Base-by-base conservation (phyloP, 129 eudicot genomes). In the Flaveria bidentis region DNA sequence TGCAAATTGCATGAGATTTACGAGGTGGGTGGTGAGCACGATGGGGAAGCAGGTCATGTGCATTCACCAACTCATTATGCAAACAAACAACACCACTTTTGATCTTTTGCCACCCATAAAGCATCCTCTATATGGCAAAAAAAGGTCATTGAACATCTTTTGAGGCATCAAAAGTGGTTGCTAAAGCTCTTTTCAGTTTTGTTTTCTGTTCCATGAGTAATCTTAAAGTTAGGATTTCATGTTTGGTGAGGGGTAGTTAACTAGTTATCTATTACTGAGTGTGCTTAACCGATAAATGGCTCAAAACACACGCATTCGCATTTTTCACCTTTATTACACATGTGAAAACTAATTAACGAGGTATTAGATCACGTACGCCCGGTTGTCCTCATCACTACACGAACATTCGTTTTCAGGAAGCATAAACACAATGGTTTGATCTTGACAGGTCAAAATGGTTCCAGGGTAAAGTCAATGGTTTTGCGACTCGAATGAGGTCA, bases 41-140 rank as follows among this genome's bases (percentile, higher is more conserved):
- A 45, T 62, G 52, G 23, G 67, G 55, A 56, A 73, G 78, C 51
- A 60, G 58, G 61, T 49, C 79, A 75, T 52, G 72, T 64, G 72
- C 79, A 30, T 28, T 49, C 62, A 62, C 4, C 28, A 57, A 20
- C 56, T 39, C 39, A 39, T 39, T 73, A 73, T 57, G 69, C 56
- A 42, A 58, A 61, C 46, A 61, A 73, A 62, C 71, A 74, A 50
- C 11, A 53, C 14, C 41, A 52, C 73, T 76, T 51, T 66, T 33
- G 73, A 76, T 36, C 12, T 26, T 74, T 28, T 44, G 70, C 71
- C 71, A 74, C 71, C 52, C 66, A 36, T 64, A 76, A 76, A 76
- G 80, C 49, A 64, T 51, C 28, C 13, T 41, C 41, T 76, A 51
- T 50, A 66, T 64, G 61, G 62, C 79, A 3, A 63, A 75, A 62